Percentiles rank a stretch among this genome's conserved stretches.
Evolutionary conservation across 2,329 filamentous ascomycete species (phyloP).

Genomic region (Aspergillus sp.): DNA sequence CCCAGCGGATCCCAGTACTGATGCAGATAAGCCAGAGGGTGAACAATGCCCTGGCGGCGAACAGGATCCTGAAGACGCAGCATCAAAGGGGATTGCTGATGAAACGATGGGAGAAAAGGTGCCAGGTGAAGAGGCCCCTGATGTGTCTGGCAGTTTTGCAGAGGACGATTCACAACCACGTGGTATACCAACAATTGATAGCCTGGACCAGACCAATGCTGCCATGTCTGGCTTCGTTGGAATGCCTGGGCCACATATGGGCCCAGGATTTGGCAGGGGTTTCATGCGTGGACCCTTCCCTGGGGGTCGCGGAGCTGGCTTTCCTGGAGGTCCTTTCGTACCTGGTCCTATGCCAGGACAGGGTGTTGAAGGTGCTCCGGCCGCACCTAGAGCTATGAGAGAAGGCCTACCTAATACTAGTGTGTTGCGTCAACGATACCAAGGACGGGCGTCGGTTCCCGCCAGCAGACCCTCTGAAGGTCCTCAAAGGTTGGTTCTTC

Average conservation of each 20-base stretch:
- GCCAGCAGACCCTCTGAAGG: constrained; percentile 13
- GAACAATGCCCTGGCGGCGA: constrained; percentile 30
- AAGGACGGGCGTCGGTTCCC: constrained; percentile 22
- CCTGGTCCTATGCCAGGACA: constrained; percentile 40
- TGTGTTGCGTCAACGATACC: constrained; percentile 53
- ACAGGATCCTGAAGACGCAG: constrained; percentile 20
- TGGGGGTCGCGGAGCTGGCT: constrained; percentile 25
- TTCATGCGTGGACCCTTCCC: constrained; percentile 43
- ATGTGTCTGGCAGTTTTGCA: constrained; percentile 6
- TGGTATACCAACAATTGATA: constrained; percentile 27
- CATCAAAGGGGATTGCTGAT: constrained; percentile 5
- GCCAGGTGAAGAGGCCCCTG: constrained; percentile 6
- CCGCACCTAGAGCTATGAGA: constrained; percentile 89
- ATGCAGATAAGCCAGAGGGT: constrained; percentile 24
- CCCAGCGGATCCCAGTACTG: constrained; percentile 8
- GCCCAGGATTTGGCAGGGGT: constrained; percentile 34
- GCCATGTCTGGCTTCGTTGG: constrained; percentile 21
- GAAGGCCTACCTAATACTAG: constrained; percentile 80
- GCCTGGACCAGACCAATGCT: constrained; percentile 20
- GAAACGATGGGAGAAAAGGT: constrained; percentile 9
- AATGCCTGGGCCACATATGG: constrained; percentile 15
- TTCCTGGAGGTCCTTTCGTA: constrained; percentile 22
- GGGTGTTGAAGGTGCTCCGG: constrained; percentile 67
- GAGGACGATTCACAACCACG: constrained; percentile 18
- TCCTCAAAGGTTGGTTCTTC: constrained; percentile 24